A percentile compares a stretch with the other conserved stretches of the same genome.
Evolutionary conservation across 2,329 filamentous ascomycete genomes (phyloP).

Genomic region (Knoxdaviesia capensis): DNA sequence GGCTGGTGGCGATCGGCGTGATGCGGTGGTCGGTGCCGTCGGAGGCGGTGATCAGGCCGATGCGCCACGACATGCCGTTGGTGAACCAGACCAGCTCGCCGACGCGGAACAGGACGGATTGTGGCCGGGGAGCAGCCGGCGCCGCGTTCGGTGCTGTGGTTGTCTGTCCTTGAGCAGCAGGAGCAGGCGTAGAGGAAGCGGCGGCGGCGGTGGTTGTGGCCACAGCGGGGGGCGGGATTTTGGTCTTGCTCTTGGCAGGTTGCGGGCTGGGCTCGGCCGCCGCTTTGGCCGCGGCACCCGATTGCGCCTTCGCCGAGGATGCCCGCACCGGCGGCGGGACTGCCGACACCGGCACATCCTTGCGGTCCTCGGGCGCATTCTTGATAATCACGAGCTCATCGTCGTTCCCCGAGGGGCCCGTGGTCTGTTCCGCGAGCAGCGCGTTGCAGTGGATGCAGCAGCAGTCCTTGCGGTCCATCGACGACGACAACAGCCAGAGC

Average conservation of each 20-base stretch:
- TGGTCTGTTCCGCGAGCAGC: constrained; percentile 8
- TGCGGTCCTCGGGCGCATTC: no score
- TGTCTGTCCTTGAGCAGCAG: neutral
- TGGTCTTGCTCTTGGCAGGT: neutral
- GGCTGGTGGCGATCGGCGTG: constrained; percentile 19
- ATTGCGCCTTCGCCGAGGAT: constrained; percentile 2
- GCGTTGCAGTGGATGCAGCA: constrained; percentile 28
- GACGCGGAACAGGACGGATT: constrained; percentile 19
- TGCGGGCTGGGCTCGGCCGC: neutral
- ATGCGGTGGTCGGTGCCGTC: constrained; percentile 14
- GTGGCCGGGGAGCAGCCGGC: constrained; percentile 3
- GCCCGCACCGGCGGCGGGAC: constrained; percentile 2
- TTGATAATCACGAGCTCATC: constrained; percentile 5
- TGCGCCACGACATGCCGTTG: constrained; percentile 24
- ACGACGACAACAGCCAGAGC: constrained; percentile 28
- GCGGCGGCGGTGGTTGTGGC: neutral
- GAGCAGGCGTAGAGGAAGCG: neutral
- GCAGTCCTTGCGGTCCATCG: constrained; percentile 26
- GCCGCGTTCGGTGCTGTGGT: neutral
- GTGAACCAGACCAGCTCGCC: constrained; percentile 31
- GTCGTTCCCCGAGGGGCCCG: constrained; percentile 8
- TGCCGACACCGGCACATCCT: no score
- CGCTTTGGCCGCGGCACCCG: constrained; percentile 1
- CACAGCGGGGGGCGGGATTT: neutral
- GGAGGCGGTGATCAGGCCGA: constrained; percentile 21